A percentile compares a stretch with the other conserved stretches of the same genome.
phyloP scores from a whole-genome alignment of 257 asterid genomes.

The Solanum corneliomulleri region DNA sequence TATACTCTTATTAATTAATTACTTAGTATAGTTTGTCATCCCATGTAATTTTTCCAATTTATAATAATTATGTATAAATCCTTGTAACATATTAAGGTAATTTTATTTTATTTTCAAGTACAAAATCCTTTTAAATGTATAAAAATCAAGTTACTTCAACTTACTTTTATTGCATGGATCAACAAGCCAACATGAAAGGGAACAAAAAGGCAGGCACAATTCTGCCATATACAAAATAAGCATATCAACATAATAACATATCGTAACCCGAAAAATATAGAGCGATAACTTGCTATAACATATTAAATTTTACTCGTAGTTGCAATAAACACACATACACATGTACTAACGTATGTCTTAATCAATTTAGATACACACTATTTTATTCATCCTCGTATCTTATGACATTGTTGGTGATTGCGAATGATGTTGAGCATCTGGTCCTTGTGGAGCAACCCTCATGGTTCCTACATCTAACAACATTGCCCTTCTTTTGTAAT shows the following conservation, averaged over 20 bases:
- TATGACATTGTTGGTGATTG: neutral
- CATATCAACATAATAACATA: neutral
- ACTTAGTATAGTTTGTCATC: too few relatives aligned
- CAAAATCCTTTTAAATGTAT: neutral
- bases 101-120: too few relatives aligned
- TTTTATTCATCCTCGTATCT: neutral
- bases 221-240: neutral
- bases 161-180: neutral
- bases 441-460: conserved; percentile 35
- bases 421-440: conserved; percentile 36
- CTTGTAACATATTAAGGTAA: neutral
- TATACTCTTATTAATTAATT: too few relatives aligned
- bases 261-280: neutral
- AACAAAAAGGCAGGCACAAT: neutral
- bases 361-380: neutral
- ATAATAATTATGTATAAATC: neutral
- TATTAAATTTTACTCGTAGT: neutral
- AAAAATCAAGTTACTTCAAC: neutral
- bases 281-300: neutral
- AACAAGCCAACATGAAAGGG: neutral
- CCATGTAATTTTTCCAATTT: too few relatives aligned
- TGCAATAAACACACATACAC: too few relatives aligned
- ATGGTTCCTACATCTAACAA: conserved; percentile 5
- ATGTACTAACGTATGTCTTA: neutral
- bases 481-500: conserved; percentile 21